phyloP scores from a whole-genome alignment of 371 early-diverging fungal species.

The Cladochytrium tenue region DNA sequence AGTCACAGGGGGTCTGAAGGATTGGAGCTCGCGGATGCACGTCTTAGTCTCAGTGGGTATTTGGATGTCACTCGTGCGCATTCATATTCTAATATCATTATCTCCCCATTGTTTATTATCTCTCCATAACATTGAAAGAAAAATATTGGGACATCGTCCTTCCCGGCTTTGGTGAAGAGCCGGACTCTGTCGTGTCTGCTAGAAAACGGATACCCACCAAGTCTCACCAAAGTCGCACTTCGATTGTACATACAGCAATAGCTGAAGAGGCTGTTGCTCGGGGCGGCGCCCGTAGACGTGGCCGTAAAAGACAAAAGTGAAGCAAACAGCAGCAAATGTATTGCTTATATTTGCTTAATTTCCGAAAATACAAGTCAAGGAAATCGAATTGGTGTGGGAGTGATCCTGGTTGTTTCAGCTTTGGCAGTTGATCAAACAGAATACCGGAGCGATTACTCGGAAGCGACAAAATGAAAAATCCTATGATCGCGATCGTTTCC shows the following conservation, averaged over 20 bases:
- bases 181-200: background rate
- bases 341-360: too few species aligned
- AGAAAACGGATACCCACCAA: background rate
- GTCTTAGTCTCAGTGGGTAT: constrained; percentile 11
- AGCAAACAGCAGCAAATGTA: too few species aligned
- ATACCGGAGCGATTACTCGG: too few species aligned
- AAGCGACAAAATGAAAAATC: constrained; percentile 5
- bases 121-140: constrained; percentile 2
- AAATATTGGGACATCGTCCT: constrained; percentile 13
- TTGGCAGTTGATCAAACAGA: too few species aligned
- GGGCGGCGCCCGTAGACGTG: background rate
- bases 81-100: background rate
- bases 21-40: constrained; percentile 11
- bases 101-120: background rate
- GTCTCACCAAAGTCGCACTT: background rate
- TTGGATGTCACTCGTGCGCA: background rate
- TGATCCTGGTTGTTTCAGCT: too few species aligned
- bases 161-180: constrained; percentile 19
- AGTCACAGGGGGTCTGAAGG: constrained; percentile 12
- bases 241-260: background rate
- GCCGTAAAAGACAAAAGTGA: background rate
- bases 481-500: constrained; percentile 64
- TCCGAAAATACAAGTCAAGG: too few species aligned
- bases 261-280: background rate
- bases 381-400: too few species aligned